Base-by-base conservation (phyloP, 2,329 filamentous ascomycete genomes). In the Fusarium sp. region DNA sequence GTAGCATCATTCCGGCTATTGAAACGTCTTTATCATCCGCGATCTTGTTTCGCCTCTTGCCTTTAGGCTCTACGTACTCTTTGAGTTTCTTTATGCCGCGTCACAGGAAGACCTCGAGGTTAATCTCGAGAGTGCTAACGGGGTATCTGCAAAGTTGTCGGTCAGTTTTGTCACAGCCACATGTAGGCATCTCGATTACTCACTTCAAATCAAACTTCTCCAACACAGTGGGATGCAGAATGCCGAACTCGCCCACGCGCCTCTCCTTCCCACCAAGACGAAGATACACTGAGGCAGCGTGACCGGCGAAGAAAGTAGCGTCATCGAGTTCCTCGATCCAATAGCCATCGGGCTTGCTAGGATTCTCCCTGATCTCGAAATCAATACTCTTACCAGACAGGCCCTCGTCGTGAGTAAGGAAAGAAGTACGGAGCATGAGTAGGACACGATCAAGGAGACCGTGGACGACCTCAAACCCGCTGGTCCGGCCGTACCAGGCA, bases 251-350 rank as follows among this genome's bases (percentile, higher is more conserved):
- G 76, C 96, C 96, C 75, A 99, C 92, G 54, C 90, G 87, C 65
- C 87, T 84, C 69, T 91, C 87, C 84, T 94, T 92, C 62, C 92
- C 93, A 37, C 82, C 88, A 30, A 95, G 81, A 55, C 92, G 89
- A 65, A 97, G 83, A 79, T 92, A 91, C 66, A 99, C 91, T 49
- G 93, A 90, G 12, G 96, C 96, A 18, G 93, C 92, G 77, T 97
- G 93, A 43, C 95, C 96, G 42, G 89, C 85, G 82, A 99, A 95
- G 85, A 97, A 99, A 43, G 94, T 98, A 3, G 92, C 86, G 77
- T 98, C 93, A 74, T 97, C 88, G 65, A 97, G 88, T 81, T 97
- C 93, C 81, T 97, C 91, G 74, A 98, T 96, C 92, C 93, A 98
- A 84, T 99, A 99, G 21, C 91, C 90, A 74, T 93, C 86, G 46